Percentiles rank a stretch among this genome's conserved stretches.
These are phyloP conservation scores for Bipolaris zeicola DNA, from an alignment of 2,329 filamentous ascomycete species.

Conservation along the genomic window DNA sequence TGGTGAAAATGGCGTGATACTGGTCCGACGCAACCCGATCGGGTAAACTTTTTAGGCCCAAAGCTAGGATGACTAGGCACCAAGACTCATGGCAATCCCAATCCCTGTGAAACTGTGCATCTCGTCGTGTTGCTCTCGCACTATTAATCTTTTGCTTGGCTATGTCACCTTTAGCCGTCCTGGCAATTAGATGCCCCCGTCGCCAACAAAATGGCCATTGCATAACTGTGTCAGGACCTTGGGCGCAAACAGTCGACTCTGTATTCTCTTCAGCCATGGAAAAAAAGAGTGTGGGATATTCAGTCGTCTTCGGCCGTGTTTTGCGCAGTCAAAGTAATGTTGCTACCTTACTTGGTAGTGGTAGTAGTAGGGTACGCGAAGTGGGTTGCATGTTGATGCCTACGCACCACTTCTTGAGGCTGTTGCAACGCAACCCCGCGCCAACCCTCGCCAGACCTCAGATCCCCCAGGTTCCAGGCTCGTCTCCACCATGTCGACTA, in stretches of 20 bases:
- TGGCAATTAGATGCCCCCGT: neutral
- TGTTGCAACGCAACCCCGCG: neutral
- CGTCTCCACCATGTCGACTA: constrained; percentile 19
- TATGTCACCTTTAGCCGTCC: neutral
- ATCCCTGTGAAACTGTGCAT: neutral
- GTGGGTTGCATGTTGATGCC: neutral
- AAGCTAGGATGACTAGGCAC: neutral
- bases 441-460: constrained; percentile 7
- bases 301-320: neutral
- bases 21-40: constrained; percentile 12
- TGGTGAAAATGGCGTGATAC: constrained; percentile 27
- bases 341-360: neutral
- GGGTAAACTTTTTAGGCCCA: constrained; percentile 1
- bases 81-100: neutral
- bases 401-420: constrained; percentile 1
- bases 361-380: neutral
- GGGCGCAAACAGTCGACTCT: neutral
- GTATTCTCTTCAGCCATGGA: neutral
- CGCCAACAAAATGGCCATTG: neutral
- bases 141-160: neutral
- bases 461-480: constrained; percentile 4
- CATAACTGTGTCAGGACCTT: neutral
- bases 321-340: neutral
- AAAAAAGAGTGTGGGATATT: neutral
- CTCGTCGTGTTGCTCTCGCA: neutral